Evolutionary conservation across 1,284 basidiomycete genomes (phyloP), one percentile per base, ranked within the genome.

Genomic region (Porogramme epimiltina): DNA sequence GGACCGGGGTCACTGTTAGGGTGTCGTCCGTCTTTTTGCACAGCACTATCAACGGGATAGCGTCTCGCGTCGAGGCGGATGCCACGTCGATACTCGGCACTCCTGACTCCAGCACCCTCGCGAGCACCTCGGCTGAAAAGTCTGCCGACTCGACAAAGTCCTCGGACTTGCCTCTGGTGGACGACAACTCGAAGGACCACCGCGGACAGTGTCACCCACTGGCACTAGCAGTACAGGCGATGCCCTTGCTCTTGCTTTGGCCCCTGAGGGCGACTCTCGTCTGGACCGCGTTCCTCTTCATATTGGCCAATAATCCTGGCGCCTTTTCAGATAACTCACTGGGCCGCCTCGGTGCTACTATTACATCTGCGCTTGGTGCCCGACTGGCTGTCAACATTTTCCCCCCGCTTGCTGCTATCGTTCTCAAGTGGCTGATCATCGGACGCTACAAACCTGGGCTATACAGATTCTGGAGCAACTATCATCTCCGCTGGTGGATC

Each of bases 401-500:
- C 11, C 69, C 66, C 36, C 76, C 76, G 1, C 28, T 76, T 19
- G 50, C 60, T 2, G 67, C 73, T 1, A 74, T 77, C 45, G 22
- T 66, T 5, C 72, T 76, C 67, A 77, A 78, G 47, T 78, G 76
- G 75, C 38, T 71, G 22, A 65, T 77, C 46, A 76, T 78, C 39
- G 75, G 75, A 9, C 63, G 64, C 42, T 76, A 77, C 62, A 68
- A 67, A 57, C 66, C 73, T 0, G 75, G 75, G 13, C 68, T 61
- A 3, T 73, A 77, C 58, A 66, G 62, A 47, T 70, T 73, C 70
- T 74, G 52, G 52, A 52, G 54, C 51, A 51, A 41, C 6, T 78
- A 77, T 56, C 71, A 78, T 49, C 62, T 78, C 11, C 71, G 76
- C 15, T 78, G 74, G 72, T 77, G 76, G 76, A 67, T 78, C 43